phyloP scores from a whole-genome alignment of 768 basidiomycete species.

The Hortiboletus campestris region DNA sequence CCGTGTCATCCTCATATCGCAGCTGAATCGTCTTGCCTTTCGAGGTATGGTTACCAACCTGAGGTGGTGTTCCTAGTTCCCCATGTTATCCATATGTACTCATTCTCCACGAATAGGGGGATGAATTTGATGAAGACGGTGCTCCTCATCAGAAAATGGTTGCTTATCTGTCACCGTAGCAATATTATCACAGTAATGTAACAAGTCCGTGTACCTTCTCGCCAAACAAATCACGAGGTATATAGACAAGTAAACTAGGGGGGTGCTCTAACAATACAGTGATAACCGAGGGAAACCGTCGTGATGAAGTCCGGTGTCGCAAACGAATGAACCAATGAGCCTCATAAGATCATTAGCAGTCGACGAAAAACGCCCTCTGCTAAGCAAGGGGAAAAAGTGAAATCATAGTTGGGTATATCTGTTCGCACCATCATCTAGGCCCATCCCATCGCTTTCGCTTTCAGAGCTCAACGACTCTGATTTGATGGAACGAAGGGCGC shows the following conservation, averaged over 20 bases:
- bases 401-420: conserved; percentile 37
- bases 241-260: conserved; percentile 34
- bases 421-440: conserved; percentile 47
- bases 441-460: conserved; percentile 66
- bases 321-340: conserved; percentile 14
- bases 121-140: conserved; percentile 78
- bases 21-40: conserved; percentile 15
- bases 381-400: conserved; percentile 16
- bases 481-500: conserved; percentile 46
- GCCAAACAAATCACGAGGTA: conserved; percentile 21
- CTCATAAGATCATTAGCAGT: conserved; percentile 36
- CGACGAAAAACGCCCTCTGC: conserved; percentile 12
- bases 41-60: conserved; percentile 65
- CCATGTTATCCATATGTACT: conserved; percentile 22
- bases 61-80: conserved; percentile 46
- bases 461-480: conserved; percentile 63
- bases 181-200: conserved; percentile 26
- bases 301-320: conserved; percentile 33
- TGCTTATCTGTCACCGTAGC: conserved; percentile 45
- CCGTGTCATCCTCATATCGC: conserved; percentile 11
- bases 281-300: conserved; percentile 33
- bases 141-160: conserved; percentile 87
- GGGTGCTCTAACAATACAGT: conserved; percentile 42
- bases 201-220: conserved; percentile 22
- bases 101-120: conserved; percentile 47